Evolutionary conservation across 2,329 filamentous ascomycete genomes (phyloP).

Genomic region (Penicillium sp.): DNA sequence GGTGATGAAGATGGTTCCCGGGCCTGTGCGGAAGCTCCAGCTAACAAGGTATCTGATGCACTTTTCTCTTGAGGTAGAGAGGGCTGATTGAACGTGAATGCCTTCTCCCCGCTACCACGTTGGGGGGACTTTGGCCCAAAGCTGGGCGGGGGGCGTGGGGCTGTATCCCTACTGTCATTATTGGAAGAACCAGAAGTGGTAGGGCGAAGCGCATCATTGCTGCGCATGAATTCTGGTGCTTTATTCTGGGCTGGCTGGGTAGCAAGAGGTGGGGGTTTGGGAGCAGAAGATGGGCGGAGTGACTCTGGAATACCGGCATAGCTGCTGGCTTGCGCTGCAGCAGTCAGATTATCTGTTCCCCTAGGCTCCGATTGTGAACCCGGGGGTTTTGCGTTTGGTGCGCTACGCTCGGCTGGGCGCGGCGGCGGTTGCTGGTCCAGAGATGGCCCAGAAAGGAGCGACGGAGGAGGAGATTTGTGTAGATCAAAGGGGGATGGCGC

Average conservation of each 20-base stretch:
- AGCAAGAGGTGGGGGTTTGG: slow-evolving; percentile 13
- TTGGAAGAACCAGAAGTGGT: slow-evolving; percentile 30
- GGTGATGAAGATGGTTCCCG: slow-evolving; percentile 15
- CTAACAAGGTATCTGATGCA: slow-evolving; percentile 8
- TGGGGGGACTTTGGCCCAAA: slow-evolving; percentile 30
- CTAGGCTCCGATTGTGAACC: slow-evolving; percentile 21
- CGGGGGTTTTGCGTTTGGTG: slow-evolving; percentile 13
- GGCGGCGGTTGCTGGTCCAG: slow-evolving; percentile 28
- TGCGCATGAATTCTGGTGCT: slow-evolving; percentile 19
- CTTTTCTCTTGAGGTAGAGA: slow-evolving; percentile 12
- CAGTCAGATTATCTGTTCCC: slow-evolving; percentile 21
- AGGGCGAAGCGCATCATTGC: slow-evolving; percentile 31
- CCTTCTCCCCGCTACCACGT: slow-evolving; percentile 30
- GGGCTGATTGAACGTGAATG: slow-evolving; percentile 25
- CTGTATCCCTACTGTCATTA: slow-evolving; percentile 20
- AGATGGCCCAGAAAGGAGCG: slow-evolving; percentile 17
- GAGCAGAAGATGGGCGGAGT: slow-evolving; percentile 26
- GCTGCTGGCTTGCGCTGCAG: slow-evolving; percentile 20
- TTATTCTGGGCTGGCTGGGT: slow-evolving; percentile 9
- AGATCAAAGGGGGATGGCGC: slow-evolving; percentile 32
- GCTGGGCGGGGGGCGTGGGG: slow-evolving; percentile 25
- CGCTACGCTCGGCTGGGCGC: slow-evolving; percentile 24
- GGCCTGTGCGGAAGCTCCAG: slow-evolving; percentile 24
- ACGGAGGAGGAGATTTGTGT: slow-evolving; percentile 18
- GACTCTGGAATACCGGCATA: slow-evolving; percentile 22